These are phyloP conservation scores for Rosa lucieae DNA, from an alignment of 306 rosid species.

Conservation along the genomic window DNA sequence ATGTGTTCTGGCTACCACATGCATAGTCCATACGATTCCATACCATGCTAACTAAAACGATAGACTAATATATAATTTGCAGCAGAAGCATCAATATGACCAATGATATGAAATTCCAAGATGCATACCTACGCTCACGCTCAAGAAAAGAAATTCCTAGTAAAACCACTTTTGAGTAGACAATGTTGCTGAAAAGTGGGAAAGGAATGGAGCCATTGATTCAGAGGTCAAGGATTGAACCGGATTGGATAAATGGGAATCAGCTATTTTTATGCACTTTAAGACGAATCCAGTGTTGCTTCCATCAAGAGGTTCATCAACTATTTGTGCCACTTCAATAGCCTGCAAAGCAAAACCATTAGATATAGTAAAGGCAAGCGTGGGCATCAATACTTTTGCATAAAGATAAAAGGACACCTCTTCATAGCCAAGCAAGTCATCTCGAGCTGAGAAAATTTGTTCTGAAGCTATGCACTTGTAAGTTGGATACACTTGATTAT, in stretches of 20 bases:
- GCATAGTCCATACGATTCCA: not conserved
- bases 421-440: slow-evolving; percentile 68
- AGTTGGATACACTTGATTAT: slow-evolving; percentile 77
- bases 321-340: slow-evolving; percentile 77
- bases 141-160: slow-evolving; percentile 84
- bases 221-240: slow-evolving; percentile 39
- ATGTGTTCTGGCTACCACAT: not conserved
- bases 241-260: slow-evolving; percentile 41
- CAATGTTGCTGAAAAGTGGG: slow-evolving; percentile 62
- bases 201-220: slow-evolving; percentile 38
- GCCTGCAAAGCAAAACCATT: slow-evolving; percentile 56
- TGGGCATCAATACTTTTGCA: not conserved
- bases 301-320: slow-evolving; percentile 77
- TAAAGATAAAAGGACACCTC: slow-evolving; percentile 50
- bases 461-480: slow-evolving; percentile 71
- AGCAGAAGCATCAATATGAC: not conserved
- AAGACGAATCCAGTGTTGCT: slow-evolving; percentile 43
- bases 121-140: slow-evolving; percentile 70
- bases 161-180: slow-evolving; percentile 63
- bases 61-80: not conserved
- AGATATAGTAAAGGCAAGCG: slow-evolving; percentile 28
- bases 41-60: not conserved
- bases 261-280: slow-evolving; percentile 65
- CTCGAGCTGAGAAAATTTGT: slow-evolving; percentile 58
- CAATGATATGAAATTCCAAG: not conserved